These are phyloP conservation scores for Hirsutella thompsonii DNA, from an alignment of 2,329 filamentous ascomycete species.

Conservation along the genomic window DNA sequence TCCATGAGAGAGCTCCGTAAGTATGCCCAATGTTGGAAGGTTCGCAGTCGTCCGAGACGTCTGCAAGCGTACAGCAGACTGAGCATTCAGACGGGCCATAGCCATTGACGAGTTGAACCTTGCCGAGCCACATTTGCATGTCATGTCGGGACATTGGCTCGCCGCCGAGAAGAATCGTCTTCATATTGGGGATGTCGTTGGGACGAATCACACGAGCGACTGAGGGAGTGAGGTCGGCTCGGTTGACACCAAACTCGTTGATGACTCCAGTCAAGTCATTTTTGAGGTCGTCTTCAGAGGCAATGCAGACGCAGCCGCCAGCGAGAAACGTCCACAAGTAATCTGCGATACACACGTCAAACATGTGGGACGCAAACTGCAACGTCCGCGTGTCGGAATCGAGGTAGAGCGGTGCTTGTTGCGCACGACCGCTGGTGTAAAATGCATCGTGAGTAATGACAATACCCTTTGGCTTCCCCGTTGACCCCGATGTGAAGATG, in stretches of 20 bases:
- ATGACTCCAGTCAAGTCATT: neutral
- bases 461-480: conserved; percentile 1
- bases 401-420: neutral
- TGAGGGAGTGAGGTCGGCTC: conserved; percentile 1
- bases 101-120: conserved; percentile 1
- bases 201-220: neutral
- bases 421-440: neutral
- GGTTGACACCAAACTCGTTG: neutral
- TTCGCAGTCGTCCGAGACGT: neutral
- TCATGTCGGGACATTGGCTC: conserved; percentile 1
- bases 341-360: conserved; percentile 1
- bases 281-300: neutral
- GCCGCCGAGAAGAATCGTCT: conserved; percentile 1
- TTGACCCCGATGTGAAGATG: conserved; percentile 3
- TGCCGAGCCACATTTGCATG: conserved; percentile 1
- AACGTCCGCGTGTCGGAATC: neutral
- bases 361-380: conserved; percentile 4
- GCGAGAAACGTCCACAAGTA: conserved; percentile 4
- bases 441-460: neutral
- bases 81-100: conserved; percentile 6
- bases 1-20: conserved; percentile 9
- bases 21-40: conserved; percentile 1
- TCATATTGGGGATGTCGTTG: neutral
- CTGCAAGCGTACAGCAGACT: conserved; percentile 1
- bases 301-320: conserved; percentile 2